Percentiles rank a stretch among this genome's conserved stretches.
Evolutionary conservation across 2,329 filamentous ascomycete genomes (phyloP).

Genomic region (Pochonia chlamydosporia): DNA sequence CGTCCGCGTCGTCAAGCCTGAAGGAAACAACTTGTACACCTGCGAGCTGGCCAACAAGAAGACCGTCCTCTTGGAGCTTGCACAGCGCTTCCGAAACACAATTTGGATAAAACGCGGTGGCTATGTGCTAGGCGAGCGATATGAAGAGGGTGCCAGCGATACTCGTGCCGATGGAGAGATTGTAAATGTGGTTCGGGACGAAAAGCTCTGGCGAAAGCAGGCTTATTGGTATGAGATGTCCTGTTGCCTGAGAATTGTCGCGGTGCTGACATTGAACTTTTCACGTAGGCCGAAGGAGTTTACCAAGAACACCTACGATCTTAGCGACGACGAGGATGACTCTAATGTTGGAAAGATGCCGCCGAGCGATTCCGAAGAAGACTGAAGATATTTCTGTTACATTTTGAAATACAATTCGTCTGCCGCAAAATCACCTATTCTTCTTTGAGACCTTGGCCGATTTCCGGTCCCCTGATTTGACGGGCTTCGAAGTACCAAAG

Average conservation of each 20-base stretch:
- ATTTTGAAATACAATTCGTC: not conserved
- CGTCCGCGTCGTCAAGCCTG: slow-evolving; percentile 72
- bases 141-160: slow-evolving; percentile 57
- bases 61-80: slow-evolving; percentile 71
- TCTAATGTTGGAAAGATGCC: slow-evolving; percentile 82
- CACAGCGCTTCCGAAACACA: slow-evolving; percentile 79
- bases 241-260: not conserved
- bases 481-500: slow-evolving; percentile 40
- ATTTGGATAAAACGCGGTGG: slow-evolving; percentile 91
- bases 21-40: slow-evolving; percentile 84
- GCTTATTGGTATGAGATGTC: slow-evolving; percentile 64
- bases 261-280: slow-evolving; percentile 13
- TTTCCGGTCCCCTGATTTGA: not conserved
- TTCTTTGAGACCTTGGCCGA: slow-evolving; percentile 23
- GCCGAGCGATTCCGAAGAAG: slow-evolving; percentile 72
- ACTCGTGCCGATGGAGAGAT: slow-evolving; percentile 86
- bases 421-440: slow-evolving; percentile 15
- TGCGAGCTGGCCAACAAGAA: slow-evolving; percentile 65
- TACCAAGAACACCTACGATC: slow-evolving; percentile 54
- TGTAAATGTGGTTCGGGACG: slow-evolving; percentile 84
- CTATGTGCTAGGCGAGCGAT: slow-evolving; percentile 74
- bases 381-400: slow-evolving; percentile 26
- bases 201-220: slow-evolving; percentile 87
- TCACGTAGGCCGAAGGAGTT: slow-evolving; percentile 71
- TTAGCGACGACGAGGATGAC: slow-evolving; percentile 69